Conservation (phyloP, 192 early-diverging fungal genomes). For the Backusella liffmaniae region DNA sequence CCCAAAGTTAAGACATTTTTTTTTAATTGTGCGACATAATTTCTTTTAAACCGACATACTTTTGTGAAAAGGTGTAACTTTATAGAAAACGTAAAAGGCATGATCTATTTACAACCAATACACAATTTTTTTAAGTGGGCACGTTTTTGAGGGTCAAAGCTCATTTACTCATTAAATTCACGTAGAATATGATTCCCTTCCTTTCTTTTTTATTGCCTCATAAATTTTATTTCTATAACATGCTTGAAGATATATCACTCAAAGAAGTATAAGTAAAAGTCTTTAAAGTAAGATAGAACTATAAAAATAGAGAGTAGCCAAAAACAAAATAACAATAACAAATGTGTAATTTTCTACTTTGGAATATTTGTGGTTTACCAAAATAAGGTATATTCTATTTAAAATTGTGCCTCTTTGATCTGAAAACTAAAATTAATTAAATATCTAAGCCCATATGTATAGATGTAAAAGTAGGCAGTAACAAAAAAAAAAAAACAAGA, state of each 20-base stretch:
- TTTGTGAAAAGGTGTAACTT: too few relatives aligned
- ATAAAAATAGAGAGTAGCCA: neutral
- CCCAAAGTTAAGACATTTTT: too few relatives aligned
- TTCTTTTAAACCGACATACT: too few relatives aligned
- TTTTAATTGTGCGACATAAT: too few relatives aligned
- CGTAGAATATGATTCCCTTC: neutral
- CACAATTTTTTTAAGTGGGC: too few relatives aligned
- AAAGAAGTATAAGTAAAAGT: neutral
- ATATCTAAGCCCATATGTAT: neutral
- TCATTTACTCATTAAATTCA: neutral
- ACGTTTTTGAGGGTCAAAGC: neutral
- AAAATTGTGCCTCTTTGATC: neutral
- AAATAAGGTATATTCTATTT: neutral
- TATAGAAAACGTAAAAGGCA: too few relatives aligned
- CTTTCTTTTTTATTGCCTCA: neutral
- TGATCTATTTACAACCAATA: too few relatives aligned
- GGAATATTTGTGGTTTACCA: neutral
- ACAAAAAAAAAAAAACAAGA: neutral
- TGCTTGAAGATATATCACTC: neutral
- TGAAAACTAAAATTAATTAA: neutral
- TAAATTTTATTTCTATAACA: neutral
- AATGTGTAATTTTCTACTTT: neutral
- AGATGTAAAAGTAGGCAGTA: neutral
- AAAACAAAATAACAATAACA: neutral
- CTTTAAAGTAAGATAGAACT: neutral